Conservation (phyloP, 2,329 filamentous ascomycete genomes). For the Zymoseptoria tritici region DNA sequence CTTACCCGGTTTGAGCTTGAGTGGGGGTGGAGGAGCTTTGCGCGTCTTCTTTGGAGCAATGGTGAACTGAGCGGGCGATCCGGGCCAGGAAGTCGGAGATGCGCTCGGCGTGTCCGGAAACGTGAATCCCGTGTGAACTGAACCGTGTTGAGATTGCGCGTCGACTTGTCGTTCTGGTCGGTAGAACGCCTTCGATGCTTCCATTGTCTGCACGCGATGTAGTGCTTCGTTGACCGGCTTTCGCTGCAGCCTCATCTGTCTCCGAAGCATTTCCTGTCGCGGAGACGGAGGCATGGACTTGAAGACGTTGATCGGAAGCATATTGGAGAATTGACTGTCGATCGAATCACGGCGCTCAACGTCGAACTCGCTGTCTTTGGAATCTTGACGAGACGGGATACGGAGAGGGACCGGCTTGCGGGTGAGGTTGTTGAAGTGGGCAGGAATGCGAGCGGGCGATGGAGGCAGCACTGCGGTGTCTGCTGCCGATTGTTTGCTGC, state of each 20-base stretch:
- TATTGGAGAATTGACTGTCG: neutral
- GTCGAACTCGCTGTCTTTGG: neutral
- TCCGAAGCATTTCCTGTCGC: neutral
- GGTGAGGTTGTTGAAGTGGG: neutral
- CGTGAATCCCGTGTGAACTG: neutral
- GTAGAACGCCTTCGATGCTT: neutral
- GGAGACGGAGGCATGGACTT: neutral
- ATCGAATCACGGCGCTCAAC: neutral
- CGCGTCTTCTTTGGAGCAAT: neutral
- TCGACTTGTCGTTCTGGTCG: neutral
- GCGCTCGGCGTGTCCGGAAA: neutral
- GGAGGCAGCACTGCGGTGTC: neutral
- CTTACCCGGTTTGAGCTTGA: neutral
- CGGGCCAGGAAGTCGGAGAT: neutral
- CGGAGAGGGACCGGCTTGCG: neutral
- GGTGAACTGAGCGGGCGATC: neutral
- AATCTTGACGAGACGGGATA: neutral
- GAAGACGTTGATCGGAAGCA: neutral
- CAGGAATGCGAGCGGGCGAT: neutral
- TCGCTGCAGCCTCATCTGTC: neutral
- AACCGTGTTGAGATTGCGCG: neutral
- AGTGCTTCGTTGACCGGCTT: neutral
- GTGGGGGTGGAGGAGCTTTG: neutral
- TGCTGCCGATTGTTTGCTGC: neutral
- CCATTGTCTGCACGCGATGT: neutral